Evolutionary conservation across 805 yeast genomes (phyloP).

Genomic region (Wickerhamomyces alni): DNA sequence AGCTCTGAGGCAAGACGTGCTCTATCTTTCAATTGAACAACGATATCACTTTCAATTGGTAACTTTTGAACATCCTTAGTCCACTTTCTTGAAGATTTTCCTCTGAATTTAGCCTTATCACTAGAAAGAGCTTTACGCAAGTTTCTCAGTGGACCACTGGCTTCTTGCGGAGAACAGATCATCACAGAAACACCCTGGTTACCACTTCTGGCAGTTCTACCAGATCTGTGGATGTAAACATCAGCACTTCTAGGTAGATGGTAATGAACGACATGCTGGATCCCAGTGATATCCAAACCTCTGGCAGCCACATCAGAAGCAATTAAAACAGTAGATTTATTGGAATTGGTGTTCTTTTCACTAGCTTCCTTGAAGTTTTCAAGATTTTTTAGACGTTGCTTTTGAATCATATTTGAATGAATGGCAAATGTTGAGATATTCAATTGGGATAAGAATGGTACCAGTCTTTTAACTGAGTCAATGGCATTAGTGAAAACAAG

Average conservation of each 20-base stretch:
- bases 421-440: slow-evolving; percentile 66
- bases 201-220: slow-evolving; percentile 98
- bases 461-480: slow-evolving; percentile 84
- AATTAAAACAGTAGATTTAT: slow-evolving; percentile 60
- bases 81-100: slow-evolving; percentile 35
- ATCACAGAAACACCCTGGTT: slow-evolving; percentile 90
- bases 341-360: slow-evolving; percentile 29
- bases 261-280: slow-evolving; percentile 92
- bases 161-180: slow-evolving; percentile 91
- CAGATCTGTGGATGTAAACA: slow-evolving; percentile 90
- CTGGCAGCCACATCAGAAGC: slow-evolving; percentile 99
- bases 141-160: slow-evolving; percentile 79
- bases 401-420: slow-evolving; percentile 93
- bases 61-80: slow-evolving; percentile 58
- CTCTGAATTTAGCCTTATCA: slow-evolving; percentile 22
- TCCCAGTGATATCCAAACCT: slow-evolving; percentile 88
- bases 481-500: slow-evolving; percentile 93
- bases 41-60: slow-evolving; percentile 70
- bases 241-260: slow-evolving; percentile 95
- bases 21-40: slow-evolving; percentile 66
- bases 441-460: slow-evolving; percentile 66
- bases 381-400: slow-evolving; percentile 79
- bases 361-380: slow-evolving; percentile 68
- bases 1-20: slow-evolving; percentile 63
- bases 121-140: slow-evolving; percentile 52